Percentiles rank a stretch among this genome's conserved stretches.
Evolutionary conservation across 208 protist genomes (phyloP).

Genomic region (Novymonas esmeraldas): DNA sequence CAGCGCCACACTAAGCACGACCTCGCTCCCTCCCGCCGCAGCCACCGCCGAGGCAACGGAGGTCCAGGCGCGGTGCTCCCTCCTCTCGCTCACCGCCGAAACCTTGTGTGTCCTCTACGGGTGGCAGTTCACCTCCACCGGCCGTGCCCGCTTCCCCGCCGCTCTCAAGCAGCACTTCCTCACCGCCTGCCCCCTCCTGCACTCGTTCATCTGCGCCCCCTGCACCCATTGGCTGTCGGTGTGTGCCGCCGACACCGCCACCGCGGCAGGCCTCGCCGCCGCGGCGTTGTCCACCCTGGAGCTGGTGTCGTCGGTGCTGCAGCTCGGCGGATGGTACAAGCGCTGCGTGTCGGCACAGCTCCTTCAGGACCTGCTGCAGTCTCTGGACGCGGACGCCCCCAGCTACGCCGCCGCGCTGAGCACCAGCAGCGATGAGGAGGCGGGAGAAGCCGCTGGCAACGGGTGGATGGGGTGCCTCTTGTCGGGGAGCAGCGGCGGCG

Average conservation of each 20-base stretch:
- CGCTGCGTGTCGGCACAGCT: conserved; percentile 24
- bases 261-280: neutral
- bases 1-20: neutral
- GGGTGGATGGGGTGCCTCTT: conserved; percentile 1
- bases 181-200: conserved; percentile 10
- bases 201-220: conserved; percentile 6
- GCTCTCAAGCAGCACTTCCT: conserved; percentile 23
- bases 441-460: neutral
- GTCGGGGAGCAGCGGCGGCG: neutral
- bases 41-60: neutral
- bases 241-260: neutral
- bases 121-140: conserved; percentile 21
- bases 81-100: conserved; percentile 13
- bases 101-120: conserved; percentile 21
- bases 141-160: conserved; percentile 15
- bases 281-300: conserved; percentile 18
- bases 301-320: conserved; percentile 38
- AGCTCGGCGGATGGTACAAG: conserved; percentile 43
- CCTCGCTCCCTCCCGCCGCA: neutral
- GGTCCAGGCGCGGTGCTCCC: conserved; percentile 2
- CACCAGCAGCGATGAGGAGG: conserved; percentile 13
- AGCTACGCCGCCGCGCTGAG: conserved; percentile 20
- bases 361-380: conserved; percentile 27
- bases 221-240: conserved; percentile 16
- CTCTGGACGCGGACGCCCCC: conserved; percentile 33